Conservation (phyloP, 2,329 filamentous ascomycete species). For the Keithomyces neogunnii region DNA sequence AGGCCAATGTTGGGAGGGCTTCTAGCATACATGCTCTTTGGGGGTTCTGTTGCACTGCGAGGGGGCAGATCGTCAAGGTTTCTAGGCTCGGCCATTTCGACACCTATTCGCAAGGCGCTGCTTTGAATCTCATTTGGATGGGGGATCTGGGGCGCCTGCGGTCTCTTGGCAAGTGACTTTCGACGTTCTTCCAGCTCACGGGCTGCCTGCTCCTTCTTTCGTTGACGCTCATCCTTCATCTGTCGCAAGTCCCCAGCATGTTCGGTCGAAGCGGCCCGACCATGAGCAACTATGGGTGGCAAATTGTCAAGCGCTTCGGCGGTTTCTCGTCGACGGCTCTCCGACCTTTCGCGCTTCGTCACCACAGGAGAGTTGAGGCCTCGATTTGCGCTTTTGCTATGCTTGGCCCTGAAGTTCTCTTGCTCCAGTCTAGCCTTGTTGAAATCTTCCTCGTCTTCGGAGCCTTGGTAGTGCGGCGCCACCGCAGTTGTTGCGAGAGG, state of each 20-base stretch:
- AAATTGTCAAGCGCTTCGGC: constrained; percentile 22
- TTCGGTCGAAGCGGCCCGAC: constrained; percentile 33
- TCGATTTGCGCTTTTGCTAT: constrained; percentile 43
- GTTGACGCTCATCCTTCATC: constrained; percentile 51
- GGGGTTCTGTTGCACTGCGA: constrained; percentile 59
- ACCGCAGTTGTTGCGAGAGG: constrained; percentile 53
- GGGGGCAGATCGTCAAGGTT: constrained; percentile 36
- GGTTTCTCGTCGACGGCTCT: constrained; percentile 27
- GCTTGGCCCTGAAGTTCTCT: constrained; percentile 47
- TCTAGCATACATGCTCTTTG: constrained; percentile 39
- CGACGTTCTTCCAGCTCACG: constrained; percentile 83
- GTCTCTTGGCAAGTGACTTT: constrained; percentile 71
- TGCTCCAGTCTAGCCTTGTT: constrained; percentile 43
- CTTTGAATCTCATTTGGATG: constrained; percentile 52
- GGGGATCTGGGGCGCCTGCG: constrained; percentile 71
- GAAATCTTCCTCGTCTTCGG: constrained; percentile 59
- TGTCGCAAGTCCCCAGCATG: constrained; percentile 45
- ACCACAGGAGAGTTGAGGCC: constrained; percentile 25
- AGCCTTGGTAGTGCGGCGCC: constrained; percentile 27
- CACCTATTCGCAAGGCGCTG: constrained; percentile 16
- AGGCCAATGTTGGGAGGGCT: constrained; percentile 58
- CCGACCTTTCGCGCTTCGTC: constrained; percentile 27
- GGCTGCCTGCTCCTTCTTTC: constrained; percentile 67
- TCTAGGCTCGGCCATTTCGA: constrained; percentile 36
- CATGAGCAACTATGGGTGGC: constrained; percentile 20